Evolutionary conservation across 2,329 filamentous ascomycete species (phyloP).

Genomic region (Trichoderma endophyticum): DNA sequence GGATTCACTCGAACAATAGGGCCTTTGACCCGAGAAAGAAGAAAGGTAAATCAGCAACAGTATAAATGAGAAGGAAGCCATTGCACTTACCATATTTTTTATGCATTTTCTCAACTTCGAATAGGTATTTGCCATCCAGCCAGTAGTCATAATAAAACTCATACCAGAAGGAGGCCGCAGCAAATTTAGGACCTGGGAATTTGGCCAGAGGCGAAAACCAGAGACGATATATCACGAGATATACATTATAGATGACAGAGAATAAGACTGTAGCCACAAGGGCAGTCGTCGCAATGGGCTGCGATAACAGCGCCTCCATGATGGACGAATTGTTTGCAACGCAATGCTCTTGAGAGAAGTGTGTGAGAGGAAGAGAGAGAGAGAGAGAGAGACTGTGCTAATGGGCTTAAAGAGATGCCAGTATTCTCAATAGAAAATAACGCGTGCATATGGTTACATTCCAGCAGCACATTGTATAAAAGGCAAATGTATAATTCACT

Average conservation of each 20-base stretch:
- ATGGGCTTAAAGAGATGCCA: not conserved
- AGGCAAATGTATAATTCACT: not conserved
- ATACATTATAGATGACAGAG: constrained; percentile 20
- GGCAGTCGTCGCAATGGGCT: not conserved
- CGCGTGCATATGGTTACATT: not conserved
- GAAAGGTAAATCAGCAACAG: not conserved
- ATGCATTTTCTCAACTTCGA: constrained; percentile 29
- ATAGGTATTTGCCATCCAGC: constrained; percentile 26
- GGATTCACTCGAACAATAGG: constrained; percentile 34
- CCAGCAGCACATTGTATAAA: not conserved
- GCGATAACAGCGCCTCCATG: not conserved
- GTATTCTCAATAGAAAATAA: not conserved
- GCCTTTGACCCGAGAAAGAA: constrained; percentile 18
- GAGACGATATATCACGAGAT: constrained; percentile 17
- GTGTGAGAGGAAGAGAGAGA: not conserved
- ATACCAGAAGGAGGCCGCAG: constrained; percentile 27
- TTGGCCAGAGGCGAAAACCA: constrained; percentile 31
- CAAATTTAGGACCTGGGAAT: constrained; percentile 32
- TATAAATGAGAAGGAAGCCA: not conserved
- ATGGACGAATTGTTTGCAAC: not conserved
- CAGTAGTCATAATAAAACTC: constrained; percentile 31
- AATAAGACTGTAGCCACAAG: not conserved
- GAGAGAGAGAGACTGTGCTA: not conserved
- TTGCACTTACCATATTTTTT: constrained; percentile 27
- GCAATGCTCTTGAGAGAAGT: not conserved